Percentiles rank a stretch among this genome's conserved stretches.
phyloP scores from a whole-genome alignment of 306 rosid species.

The Clitoria ternatea region DNA sequence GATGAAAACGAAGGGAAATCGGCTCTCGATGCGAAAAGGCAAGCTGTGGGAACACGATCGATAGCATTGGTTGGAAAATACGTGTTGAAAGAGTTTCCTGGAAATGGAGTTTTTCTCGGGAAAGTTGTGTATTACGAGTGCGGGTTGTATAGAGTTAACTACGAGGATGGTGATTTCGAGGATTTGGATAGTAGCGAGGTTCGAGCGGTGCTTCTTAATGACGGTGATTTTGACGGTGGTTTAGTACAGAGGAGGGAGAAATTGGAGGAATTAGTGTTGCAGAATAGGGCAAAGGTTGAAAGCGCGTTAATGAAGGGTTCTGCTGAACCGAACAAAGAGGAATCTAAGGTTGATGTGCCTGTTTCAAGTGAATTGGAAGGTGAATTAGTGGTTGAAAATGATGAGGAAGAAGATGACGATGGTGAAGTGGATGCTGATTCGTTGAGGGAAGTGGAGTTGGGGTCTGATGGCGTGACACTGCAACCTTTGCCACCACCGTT shows the following conservation, averaged over 20 bases:
- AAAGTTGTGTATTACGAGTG: conserved; percentile 60
- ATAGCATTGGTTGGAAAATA: conserved; percentile 60
- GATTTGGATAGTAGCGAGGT: conserved; percentile 84
- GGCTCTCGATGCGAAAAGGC: conserved; percentile 44
- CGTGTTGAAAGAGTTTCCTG: conserved; percentile 61
- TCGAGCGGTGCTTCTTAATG: conserved; percentile 47
- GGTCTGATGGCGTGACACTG: conserved; percentile 29
- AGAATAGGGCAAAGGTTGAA: neutral
- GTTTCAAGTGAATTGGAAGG: conserved; percentile 30
- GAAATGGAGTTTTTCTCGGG: conserved; percentile 65
- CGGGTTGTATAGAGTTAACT: conserved; percentile 67
- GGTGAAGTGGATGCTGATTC: conserved; percentile 33
- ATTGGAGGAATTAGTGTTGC: conserved; percentile 42
- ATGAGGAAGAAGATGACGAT: conserved; percentile 29
- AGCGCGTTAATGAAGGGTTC: conserved; percentile 13
- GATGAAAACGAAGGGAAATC: conserved; percentile 38
- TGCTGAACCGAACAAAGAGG: conserved; percentile 12
- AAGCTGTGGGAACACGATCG: conserved; percentile 33
- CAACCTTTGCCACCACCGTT: conserved; percentile 43
- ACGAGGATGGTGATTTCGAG: conserved; percentile 87
- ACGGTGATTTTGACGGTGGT: conserved; percentile 33
- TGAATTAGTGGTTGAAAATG: conserved; percentile 24
- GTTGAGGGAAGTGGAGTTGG: conserved; percentile 24
- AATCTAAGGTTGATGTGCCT: conserved; percentile 27
- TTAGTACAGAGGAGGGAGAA: conserved; percentile 39